Evolutionary conservation across 495 filamentous ascomycete species (phyloP).

Genomic region (Staphylotrichum longicolle): DNA sequence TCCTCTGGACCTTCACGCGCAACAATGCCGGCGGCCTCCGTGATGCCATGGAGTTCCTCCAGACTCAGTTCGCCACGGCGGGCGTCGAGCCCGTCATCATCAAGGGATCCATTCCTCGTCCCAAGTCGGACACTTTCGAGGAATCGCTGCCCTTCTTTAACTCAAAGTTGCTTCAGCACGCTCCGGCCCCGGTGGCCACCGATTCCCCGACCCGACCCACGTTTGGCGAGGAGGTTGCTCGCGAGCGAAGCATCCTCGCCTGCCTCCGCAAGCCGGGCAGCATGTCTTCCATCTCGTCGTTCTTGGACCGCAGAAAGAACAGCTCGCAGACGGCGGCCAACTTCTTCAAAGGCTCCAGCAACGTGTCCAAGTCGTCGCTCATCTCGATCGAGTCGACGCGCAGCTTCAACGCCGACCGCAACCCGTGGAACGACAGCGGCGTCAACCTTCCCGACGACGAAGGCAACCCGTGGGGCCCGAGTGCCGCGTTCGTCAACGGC

Average conservation of each 20-base stretch:
- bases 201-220: slow-evolving; percentile 79
- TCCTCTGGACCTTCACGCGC: slow-evolving; percentile 75
- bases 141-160: slow-evolving; percentile 95
- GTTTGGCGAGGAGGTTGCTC: slow-evolving; percentile 71
- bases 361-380: slow-evolving; percentile 91
- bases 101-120: slow-evolving; percentile 89
- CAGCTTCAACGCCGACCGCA: slow-evolving; percentile 81
- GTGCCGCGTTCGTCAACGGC: slow-evolving; percentile 57
- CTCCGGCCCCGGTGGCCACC: slow-evolving; percentile 70
- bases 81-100: slow-evolving; percentile 82
- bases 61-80: slow-evolving; percentile 73
- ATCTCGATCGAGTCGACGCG: slow-evolving; percentile 89
- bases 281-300: slow-evolving; percentile 89
- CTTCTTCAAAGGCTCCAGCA: slow-evolving; percentile 91
- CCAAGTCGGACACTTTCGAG: slow-evolving; percentile 98
- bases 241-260: slow-evolving; percentile 78
- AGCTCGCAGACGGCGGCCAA: slow-evolving; percentile 73
- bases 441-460: slow-evolving; percentile 90
- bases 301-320: slow-evolving; percentile 89
- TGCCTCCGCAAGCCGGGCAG: slow-evolving; percentile 83
- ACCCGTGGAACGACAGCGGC: slow-evolving; percentile 95
- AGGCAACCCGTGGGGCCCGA: slow-evolving; percentile 56
- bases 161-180: slow-evolving; percentile 90
- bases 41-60: slow-evolving; percentile 93
- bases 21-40: slow-evolving; percentile 95